Percentiles rank a stretch among this genome's conserved stretches.
phyloP scores from a whole-genome alignment of 1,284 basidiomycete species.

The Rugosomyces carneus region DNA sequence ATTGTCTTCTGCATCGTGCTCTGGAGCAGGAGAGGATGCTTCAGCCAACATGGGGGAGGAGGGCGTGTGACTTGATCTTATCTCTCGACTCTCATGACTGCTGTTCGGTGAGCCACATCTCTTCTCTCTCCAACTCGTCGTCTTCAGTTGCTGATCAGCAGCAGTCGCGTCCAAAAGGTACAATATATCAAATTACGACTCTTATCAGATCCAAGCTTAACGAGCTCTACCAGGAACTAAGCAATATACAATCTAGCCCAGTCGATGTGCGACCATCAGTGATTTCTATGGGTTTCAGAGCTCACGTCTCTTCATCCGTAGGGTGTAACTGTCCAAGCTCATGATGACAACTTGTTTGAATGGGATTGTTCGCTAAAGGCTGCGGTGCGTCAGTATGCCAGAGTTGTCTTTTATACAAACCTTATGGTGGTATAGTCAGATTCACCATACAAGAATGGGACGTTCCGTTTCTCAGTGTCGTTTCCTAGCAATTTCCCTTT shows the following conservation, averaged over 20 bases:
- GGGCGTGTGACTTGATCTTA: neutral
- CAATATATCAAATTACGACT: slow-evolving; percentile 6
- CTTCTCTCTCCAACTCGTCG: slow-evolving; percentile 1
- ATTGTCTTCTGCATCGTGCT: slow-evolving; percentile 14
- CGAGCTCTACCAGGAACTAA: slow-evolving; percentile 46
- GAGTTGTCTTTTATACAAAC: neutral
- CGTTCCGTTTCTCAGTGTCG: slow-evolving; percentile 67
- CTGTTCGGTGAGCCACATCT: slow-evolving; percentile 46
- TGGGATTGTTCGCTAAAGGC: slow-evolving; percentile 80
- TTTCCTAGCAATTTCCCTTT: slow-evolving; percentile 83
- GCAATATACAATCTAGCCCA: slow-evolving; percentile 52
- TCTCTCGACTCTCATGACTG: slow-evolving; percentile 37
- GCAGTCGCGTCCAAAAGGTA: slow-evolving; percentile 69
- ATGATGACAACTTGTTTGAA: slow-evolving; percentile 69
- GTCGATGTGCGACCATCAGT: slow-evolving; percentile 40
- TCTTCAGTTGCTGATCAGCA: slow-evolving; percentile 5
- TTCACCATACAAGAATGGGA: slow-evolving; percentile 83
- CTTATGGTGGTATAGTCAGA: slow-evolving; percentile 43
- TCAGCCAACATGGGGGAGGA: slow-evolving; percentile 18
- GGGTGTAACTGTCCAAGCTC: slow-evolving; percentile 57
- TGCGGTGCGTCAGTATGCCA: slow-evolving; percentile 46
- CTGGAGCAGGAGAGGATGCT: slow-evolving; percentile 23
- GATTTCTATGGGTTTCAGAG: neutral
- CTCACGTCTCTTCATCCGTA: slow-evolving; percentile 20
- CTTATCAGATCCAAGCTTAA: slow-evolving; percentile 9